Evolutionary conservation across 345 rosid genomes (phyloP), one percentile per base, ranked within the genome.

Genomic region (Dipteronia dyeriana): DNA sequence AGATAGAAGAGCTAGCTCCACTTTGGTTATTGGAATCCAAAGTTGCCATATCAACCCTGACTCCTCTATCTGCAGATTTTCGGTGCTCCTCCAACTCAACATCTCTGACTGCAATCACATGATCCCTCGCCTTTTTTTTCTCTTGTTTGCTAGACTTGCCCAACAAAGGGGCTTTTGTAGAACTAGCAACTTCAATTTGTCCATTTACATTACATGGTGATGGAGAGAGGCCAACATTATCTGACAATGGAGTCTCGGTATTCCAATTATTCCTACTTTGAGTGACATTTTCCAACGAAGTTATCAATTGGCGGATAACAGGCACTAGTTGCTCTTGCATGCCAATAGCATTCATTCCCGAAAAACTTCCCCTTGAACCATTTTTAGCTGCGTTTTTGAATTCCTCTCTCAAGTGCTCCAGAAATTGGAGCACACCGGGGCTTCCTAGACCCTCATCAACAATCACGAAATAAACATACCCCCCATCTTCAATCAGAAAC

Each of bases 61-160:
- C 82, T 68, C 75, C 85, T 82, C 85, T 86, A 81, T 87, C 94
- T 13, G 84, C 76, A 1, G 93, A 90, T 69, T 77, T 89, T 62
- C 89, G 79, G 39, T 89, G 90, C 81, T 90, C 91, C 63, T 91
- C 93, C 82, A 88, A 69, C 85, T 92, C 97, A 54, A 83, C 68
- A 51, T 90, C 92, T 84, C 93, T 86, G 71, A 91, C 38, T 3
- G 85, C 75, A 70, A 91, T 79, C 60, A 85, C 78, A 56, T 90
- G 92, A 79, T 92, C 97, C 77, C 89, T 94, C 12, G 81, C 81
- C 83, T 89, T 90, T 85, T 88, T 94, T 85, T 91, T 91, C 26
- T 91, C 95, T 64, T 86, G 97, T 79, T 82, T 87, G 77, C 81
- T 84, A 11, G 75, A 59, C 78, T 83, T 92, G 31, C 96, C 97